Evolutionary conservation across 768 basidiomycete species (phyloP).

Genomic region (Trichaptum fuscoviolaceum): DNA sequence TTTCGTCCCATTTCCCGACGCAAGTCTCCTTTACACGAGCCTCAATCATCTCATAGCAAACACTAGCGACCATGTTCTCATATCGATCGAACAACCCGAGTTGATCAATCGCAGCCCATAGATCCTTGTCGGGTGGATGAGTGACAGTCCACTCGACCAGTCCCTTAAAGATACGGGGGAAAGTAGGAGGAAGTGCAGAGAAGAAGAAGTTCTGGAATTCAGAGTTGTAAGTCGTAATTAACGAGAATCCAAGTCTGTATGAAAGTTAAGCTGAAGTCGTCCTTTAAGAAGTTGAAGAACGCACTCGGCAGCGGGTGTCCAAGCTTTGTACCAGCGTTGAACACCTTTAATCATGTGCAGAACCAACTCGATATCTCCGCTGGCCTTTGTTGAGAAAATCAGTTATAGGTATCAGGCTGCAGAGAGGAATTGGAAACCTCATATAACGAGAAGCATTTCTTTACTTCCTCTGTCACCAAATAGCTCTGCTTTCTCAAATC

Average conservation of each 20-base stretch:
- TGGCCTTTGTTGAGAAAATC: slow-evolving; percentile 29
- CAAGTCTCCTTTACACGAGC: slow-evolving; percentile 61
- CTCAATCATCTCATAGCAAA: slow-evolving; percentile 86
- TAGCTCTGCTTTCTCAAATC: slow-evolving; percentile 54
- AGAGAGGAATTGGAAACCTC: slow-evolving; percentile 38
- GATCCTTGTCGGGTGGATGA: slow-evolving; percentile 26
- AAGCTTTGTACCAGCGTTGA: slow-evolving; percentile 69
- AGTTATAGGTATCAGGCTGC: background rate
- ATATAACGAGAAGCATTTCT: slow-evolving; percentile 51
- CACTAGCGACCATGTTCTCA: slow-evolving; percentile 75
- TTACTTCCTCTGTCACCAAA: slow-evolving; percentile 58
- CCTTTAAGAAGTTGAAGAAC: slow-evolving; percentile 19
- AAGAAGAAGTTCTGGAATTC: slow-evolving; percentile 73
- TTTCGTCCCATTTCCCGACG: slow-evolving; percentile 61
- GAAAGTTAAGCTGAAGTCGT: slow-evolving; percentile 8
- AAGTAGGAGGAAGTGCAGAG: slow-evolving; percentile 62
- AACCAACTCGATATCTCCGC: slow-evolving; percentile 44
- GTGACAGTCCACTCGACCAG: slow-evolving; percentile 56
- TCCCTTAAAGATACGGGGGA: slow-evolving; percentile 61
- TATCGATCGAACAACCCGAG: slow-evolving; percentile 79
- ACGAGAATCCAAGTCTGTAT: slow-evolving; percentile 55
- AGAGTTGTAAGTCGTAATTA: slow-evolving; percentile 56
- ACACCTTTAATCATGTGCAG: slow-evolving; percentile 52
- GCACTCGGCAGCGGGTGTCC: slow-evolving; percentile 65
- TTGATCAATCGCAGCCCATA: slow-evolving; percentile 60